Evolutionary conservation across 768 basidiomycete species (phyloP), one percentile per base, ranked within the genome.

Genomic region (Trametes punicea): DNA sequence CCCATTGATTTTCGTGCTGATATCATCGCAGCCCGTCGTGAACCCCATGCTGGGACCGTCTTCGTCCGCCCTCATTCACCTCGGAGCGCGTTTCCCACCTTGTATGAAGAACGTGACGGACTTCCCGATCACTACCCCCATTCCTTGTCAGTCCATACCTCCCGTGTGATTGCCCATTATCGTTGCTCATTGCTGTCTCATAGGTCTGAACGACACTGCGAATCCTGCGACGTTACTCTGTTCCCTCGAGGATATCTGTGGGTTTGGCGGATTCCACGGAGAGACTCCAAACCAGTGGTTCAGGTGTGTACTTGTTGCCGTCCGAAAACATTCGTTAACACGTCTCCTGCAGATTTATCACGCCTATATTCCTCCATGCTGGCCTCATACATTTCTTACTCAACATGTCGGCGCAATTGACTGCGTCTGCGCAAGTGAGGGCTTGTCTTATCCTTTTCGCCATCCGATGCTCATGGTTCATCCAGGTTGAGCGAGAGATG

Each of bases 1-100:
- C 26, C 23, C 18, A 38, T 46, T 16, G 29, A 13, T 18, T 42
- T 21, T 27, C 33, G 9, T 10, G 10, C 51, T 44, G 7, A 50
- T 23, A 11, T 31, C 13, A 1, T 4, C 44, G 18, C 55, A 92
- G 87, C 91, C 91, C 20, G 77, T 80, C 3, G 81, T 93, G 49
- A 96, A 95, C 64, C 85, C 85, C 4, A 92, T 96, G 91, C 77
- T 98, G 16, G 96, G 96, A 2, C 96, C 96, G 3, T 88, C 90
- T 0, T 81, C 80, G 45, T 85, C 85, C 42, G 92, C 87, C 2
- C 75, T 98, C 13, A 91, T 98, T 56, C 82, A 88, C 64, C 74
- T 92, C 47, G 95, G 95, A 2, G 93, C 96, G 21, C 88, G 96
- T 25, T 97, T 94, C 67, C 90, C 91, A 13, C 89, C 94, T 0